Percentiles rank a stretch among this genome's conserved stretches.
These are phyloP conservation scores for Phallus indusiatus DNA, from an alignment of 768 basidiomycete genomes.

Conservation along the genomic window DNA sequence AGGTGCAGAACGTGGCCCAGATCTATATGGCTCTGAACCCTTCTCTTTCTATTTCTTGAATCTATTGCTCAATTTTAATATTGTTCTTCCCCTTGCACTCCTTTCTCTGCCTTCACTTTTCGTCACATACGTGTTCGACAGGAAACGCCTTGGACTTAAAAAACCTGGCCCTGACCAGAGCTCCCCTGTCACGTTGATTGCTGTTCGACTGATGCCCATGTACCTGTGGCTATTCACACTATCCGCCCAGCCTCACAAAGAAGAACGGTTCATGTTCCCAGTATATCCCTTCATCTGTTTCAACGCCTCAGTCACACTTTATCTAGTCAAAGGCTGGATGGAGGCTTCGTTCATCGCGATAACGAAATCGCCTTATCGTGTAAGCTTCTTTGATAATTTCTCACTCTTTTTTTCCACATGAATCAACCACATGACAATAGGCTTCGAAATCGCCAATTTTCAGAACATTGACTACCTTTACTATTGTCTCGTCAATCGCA, in stretches of 20 bases:
- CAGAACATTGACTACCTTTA: conserved; percentile 59
- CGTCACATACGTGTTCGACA: conserved; percentile 67
- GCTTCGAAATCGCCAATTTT: conserved; percentile 72
- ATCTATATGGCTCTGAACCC: conserved; percentile 87
- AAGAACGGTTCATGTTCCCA: conserved; percentile 98
- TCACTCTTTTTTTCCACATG: not conserved
- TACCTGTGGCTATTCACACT: conserved; percentile 88
- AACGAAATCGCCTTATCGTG: conserved; percentile 81
- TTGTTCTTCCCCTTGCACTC: conserved; percentile 72
- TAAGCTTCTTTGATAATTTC: conserved; percentile 28
- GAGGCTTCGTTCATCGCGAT: conserved; percentile 64
- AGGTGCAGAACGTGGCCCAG: conserved; percentile 68
- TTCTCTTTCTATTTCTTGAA: conserved; percentile 83
- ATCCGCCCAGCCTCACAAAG: conserved; percentile 83
- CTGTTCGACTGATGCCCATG: conserved; percentile 72
- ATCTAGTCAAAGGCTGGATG: conserved; percentile 78
- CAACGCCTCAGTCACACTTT: conserved; percentile 86
- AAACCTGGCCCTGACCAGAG: conserved; percentile 47
- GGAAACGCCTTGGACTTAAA: conserved; percentile 57
- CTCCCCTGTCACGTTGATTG: conserved; percentile 72
- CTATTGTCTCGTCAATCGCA: conserved; percentile 54
- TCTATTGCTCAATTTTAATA: conserved; percentile 90
- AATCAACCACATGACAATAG: conserved; percentile 31
- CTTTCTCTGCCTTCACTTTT: conserved; percentile 68
- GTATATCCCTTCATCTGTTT: conserved; percentile 87